Evolutionary conservation across 148 eudicot species (phyloP), one percentile per base, ranked within the genome.

Genomic region (Euryodendron excelsum): DNA sequence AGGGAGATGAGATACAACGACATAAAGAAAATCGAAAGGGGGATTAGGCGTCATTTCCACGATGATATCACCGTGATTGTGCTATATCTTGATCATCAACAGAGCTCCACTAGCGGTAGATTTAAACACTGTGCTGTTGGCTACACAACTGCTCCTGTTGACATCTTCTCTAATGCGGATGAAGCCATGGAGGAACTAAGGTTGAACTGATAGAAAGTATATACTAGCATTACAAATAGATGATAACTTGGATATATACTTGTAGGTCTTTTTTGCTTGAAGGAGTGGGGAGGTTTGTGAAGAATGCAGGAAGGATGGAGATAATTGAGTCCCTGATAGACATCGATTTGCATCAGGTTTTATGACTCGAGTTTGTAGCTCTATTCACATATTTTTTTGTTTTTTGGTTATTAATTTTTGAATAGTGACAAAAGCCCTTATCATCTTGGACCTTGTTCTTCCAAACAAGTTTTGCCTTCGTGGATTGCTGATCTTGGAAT

Each of bases 31-130:
- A 84, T 88, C 4, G 87, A 86, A 55, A 86, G 78, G 81, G 91
- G 88, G 3, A 68, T 73, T 45, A 82, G 91, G 45, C 87, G 91
- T 0, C 86, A 82, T 84, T 84, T 88, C 75, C 91, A 88, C 69
- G 91, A 88, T 59, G 91, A 88, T 70, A 88, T 88, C 68, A 79
- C 91, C 0, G 89, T 86, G 31, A 82, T 88, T 13, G 91, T 88
- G 27, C 52, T 88, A 20, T 88, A 84, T 74, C 88, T 88, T 30
- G 89, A 86, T 69, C 87, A 86, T 20, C 69, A 79, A 18, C 79
- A 73, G 34, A 53, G 59, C 52, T 37, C 53, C 18, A 37, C 45
- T 30, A 34, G 28, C 44, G 45, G 72, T 53, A 64, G 82, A 66
- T 77, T 79, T 34, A 83, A 71, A 50, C 59, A 50, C 56, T 14